Evolutionary conservation across 345 rosid species (phyloP).

Genomic region (Aurinia saxatilis): DNA sequence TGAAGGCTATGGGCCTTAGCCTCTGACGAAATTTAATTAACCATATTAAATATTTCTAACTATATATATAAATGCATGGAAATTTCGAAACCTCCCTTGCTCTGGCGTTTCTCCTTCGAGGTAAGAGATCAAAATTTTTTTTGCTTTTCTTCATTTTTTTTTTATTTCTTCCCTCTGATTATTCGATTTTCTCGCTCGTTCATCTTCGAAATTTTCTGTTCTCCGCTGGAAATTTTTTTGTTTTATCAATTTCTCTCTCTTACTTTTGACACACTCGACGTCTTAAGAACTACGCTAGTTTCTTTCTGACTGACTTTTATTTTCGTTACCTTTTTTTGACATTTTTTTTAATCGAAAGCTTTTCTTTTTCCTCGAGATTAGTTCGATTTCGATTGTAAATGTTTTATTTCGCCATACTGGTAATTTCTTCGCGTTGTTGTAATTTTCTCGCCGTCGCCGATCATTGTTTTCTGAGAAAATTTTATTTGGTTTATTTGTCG

Average conservation of each 20-base stretch:
- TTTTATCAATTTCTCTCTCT: conserved; percentile 14
- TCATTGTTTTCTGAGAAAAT: neutral
- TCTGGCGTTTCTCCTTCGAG: conserved; percentile 27
- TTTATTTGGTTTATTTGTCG: too few species aligned
- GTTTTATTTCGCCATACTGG: neutral
- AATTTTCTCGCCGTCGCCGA: neutral
- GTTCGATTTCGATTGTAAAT: neutral
- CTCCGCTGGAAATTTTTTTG: neutral
- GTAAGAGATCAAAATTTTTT: conserved; percentile 22
- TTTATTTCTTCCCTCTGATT: neutral
- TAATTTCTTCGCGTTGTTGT: neutral
- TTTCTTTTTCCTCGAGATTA: conserved; percentile 2
- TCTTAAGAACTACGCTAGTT: conserved; percentile 27
- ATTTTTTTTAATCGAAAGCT: conserved; percentile 7
- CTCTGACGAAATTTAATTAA: neutral
- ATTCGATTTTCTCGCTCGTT: conserved; percentile 4
- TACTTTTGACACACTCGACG: conserved; percentile 17
- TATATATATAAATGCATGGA: conserved; percentile 27
- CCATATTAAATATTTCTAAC: too few species aligned
- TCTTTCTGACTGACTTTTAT: neutral
- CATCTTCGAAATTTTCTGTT: neutral
- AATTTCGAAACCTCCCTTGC: conserved; percentile 16
- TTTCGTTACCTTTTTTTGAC: conserved; percentile 3
- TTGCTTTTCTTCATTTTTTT: neutral
- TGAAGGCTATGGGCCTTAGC: conserved; percentile 8